phyloP scores from a whole-genome alignment of 1,139 yeast genomes.

The Magnusiomyces suaveolens region DNA sequence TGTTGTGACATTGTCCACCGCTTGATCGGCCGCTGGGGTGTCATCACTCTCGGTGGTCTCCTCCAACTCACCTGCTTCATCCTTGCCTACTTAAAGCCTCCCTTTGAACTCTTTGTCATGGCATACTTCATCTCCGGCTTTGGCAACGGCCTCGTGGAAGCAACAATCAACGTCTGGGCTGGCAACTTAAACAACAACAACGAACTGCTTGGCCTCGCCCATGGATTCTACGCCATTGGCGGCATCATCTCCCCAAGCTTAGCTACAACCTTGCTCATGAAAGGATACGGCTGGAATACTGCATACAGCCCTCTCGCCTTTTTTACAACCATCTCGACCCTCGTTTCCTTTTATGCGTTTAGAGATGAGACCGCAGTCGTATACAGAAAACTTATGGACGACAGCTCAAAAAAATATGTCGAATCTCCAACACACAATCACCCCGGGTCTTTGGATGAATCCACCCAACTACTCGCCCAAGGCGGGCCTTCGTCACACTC shows the following conservation, averaged over 20 bases:
- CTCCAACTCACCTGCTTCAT: conserved; percentile 35
- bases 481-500: not conserved
- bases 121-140: conserved; percentile 52
- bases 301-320: conserved; percentile 45
- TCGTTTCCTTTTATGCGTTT: conserved; percentile 17
- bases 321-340: conserved; percentile 27
- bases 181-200: conserved; percentile 42
- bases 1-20: conserved; percentile 32
- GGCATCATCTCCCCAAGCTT: conserved; percentile 53
- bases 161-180: conserved; percentile 49
- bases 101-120: conserved; percentile 36
- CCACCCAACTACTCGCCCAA: not conserved
- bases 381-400: conserved; percentile 10
- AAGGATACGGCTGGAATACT: conserved; percentile 45
- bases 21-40: conserved; percentile 37
- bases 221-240: conserved; percentile 56
- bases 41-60: conserved; percentile 33
- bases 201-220: conserved; percentile 44
- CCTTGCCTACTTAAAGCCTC: conserved; percentile 36
- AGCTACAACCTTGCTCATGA: conserved; percentile 44
- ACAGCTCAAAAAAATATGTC: not conserved
- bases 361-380: conserved; percentile 18
- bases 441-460: not conserved
- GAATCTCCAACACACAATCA: not conserved
- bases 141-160: conserved; percentile 47